These are phyloP conservation scores for Microbotryomycetes sp. DNA, from an alignment of 1,284 basidiomycete species.

Conservation along the genomic window DNA sequence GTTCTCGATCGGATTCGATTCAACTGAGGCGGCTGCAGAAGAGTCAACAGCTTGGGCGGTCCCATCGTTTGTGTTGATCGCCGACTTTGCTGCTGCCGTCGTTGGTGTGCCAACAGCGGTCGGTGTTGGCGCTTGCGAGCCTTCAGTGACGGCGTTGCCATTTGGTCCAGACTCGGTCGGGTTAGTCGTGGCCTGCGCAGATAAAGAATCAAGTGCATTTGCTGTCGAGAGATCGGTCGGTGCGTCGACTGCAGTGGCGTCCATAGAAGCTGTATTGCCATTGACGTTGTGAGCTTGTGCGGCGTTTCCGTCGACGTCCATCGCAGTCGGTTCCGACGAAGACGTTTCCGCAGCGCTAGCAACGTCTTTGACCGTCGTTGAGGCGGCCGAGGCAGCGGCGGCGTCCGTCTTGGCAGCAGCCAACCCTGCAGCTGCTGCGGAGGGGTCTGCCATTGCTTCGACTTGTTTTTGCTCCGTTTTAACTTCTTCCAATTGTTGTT, in stretches of 20 bases:
- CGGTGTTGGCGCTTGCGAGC: neutral
- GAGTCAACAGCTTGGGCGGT: neutral
- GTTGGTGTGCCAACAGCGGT: neutral
- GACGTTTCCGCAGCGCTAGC: no score
- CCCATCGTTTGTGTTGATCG: neutral
- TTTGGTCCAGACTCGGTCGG: neutral
- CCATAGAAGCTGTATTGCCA: neutral
- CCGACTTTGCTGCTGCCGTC: neutral
- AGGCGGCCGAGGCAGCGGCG: no score
- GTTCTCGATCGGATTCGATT: neutral
- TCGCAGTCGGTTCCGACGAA: neutral
- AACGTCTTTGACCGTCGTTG: no score
- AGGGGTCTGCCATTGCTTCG: neutral
- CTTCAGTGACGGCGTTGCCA: neutral
- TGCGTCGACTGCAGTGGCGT: neutral
- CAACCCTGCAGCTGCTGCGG: neutral
- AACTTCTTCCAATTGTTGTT: neutral
- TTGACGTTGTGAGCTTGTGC: no score
- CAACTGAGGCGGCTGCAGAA: neutral
- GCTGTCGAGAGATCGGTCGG: no score
- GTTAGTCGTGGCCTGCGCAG: neutral
- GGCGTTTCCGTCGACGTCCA: neutral
- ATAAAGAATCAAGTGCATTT: neutral
- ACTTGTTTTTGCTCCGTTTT: neutral
- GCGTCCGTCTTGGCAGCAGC: neutral